Percentiles rank a stretch among this genome's conserved stretches.
Conservation (phyloP, 768 basidiomycete genomes). For the Pleurotus djamor region DNA sequence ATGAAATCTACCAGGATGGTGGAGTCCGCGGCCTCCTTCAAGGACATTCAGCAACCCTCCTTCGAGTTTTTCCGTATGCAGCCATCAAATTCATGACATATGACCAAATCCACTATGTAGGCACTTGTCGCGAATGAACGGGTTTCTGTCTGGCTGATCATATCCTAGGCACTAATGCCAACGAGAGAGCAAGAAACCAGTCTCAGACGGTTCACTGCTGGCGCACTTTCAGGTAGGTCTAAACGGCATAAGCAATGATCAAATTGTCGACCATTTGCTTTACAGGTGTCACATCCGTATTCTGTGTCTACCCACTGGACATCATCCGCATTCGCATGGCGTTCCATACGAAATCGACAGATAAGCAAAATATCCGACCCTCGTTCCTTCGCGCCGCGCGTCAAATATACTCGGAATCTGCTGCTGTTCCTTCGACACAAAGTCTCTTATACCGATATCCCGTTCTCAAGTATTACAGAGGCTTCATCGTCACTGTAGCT, state of each 20-base stretch:
- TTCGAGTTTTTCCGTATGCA: conserved; percentile 96
- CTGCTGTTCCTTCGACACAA: conserved; percentile 16
- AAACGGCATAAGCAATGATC: too few species aligned
- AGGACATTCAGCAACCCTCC: conserved; percentile 93
- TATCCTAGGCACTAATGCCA: conserved; percentile 77
- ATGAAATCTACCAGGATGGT: conserved; percentile 61
- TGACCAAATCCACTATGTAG: conserved; percentile 79
- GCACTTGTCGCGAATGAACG: conserved; percentile 12
- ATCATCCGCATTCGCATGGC: conserved; percentile 95
- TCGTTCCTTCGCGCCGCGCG: conserved; percentile 54
- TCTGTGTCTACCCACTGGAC: conserved; percentile 94
- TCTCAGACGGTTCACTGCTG: conserved; percentile 76
- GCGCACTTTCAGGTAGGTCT: conserved; percentile 74
- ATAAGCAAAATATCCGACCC: conserved; percentile 29
- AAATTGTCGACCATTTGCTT: not conserved
- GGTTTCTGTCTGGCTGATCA: not conserved
- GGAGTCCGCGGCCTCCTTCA: conserved; percentile 87
- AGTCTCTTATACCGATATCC: conserved; percentile 59
- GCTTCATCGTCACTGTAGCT: conserved; percentile 88
- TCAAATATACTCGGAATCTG: conserved; percentile 70
- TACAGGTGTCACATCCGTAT: conserved; percentile 81
- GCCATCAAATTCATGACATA: conserved; percentile 98
- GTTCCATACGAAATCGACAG: conserved; percentile 57
- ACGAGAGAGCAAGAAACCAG: conserved; percentile 78
- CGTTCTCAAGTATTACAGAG: conserved; percentile 91